Conservation (phyloP, 2,329 filamentous ascomycete genomes). For the Arthrocladium fulminans region DNA sequence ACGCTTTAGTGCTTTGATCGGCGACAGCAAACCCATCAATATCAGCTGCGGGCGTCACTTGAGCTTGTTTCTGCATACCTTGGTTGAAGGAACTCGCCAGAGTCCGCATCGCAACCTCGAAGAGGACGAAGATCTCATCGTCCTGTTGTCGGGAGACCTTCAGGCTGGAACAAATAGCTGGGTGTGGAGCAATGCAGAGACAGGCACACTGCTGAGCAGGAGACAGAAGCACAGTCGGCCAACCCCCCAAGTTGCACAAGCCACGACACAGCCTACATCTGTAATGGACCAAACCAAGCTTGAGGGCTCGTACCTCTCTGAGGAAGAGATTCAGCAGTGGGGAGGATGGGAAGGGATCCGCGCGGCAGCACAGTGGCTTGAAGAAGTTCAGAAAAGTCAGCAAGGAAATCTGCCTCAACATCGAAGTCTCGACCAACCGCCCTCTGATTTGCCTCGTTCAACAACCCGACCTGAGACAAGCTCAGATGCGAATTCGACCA, state of each 20-base stretch:
- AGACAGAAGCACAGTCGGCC: conserved; percentile 21
- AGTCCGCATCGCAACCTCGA: conserved; percentile 38
- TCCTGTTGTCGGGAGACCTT: conserved; percentile 76
- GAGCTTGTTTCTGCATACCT: conserved; percentile 64
- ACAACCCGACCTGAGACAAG: background rate
- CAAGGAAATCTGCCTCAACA: conserved; percentile 17
- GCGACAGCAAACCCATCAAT: conserved; percentile 62
- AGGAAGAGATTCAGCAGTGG: conserved; percentile 59
- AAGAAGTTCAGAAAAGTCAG: conserved; percentile 28
- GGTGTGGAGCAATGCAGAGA: conserved; percentile 66
- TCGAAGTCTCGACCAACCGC: conserved; percentile 11
- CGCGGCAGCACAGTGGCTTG: conserved; percentile 49
- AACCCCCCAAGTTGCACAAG: no score
- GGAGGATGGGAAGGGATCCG: conserved; percentile 72
- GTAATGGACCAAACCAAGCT: no score
- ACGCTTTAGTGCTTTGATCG: conserved; percentile 61
- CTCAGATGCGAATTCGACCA: background rate
- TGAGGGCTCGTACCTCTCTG: no score
- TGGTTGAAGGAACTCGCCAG: conserved; percentile 50
- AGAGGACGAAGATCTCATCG: conserved; percentile 77
- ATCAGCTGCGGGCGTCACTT: conserved; percentile 72
- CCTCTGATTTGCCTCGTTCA: background rate
- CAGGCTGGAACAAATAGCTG: conserved; percentile 67
- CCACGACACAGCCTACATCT: no score
- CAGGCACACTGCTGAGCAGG: conserved; percentile 20